Evolutionary conservation across 345 rosid genomes (phyloP), one percentile per base, ranked within the genome.

Genomic region (Moringa oleifera): DNA sequence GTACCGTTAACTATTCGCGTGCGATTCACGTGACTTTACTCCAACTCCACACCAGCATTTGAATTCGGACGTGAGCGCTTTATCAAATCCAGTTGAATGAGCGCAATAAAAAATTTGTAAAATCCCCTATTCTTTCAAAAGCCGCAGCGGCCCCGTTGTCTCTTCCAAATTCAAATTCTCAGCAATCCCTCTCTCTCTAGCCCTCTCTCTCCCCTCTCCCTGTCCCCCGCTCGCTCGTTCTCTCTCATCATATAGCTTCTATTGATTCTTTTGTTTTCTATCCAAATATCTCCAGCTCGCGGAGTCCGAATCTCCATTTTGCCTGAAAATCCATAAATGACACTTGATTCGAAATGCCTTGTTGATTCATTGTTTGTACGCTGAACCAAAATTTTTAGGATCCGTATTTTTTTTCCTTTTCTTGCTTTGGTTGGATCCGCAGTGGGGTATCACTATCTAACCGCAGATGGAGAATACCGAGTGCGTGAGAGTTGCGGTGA

Each of bases 401-500:
- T 60, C 33, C 65, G 51, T 13, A 18, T 61, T n/a, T 12, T 61
- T n/a, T 12, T 50, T 54, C 57, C 50, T 70, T 60, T 41, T 62
- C 31, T 68, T 51, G 16, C 5, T 21, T 45, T 18, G 20, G 5
- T 33, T 33, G 11, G 37, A 2, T 8, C 33, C 28, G 57, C 23
- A n/a, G 25, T 53, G 52, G 19, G 4, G 22, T 7, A 23, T 13
- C 11, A 18, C 21, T 20, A 15, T 20, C 28, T 46, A 63, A 46
- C n/a, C 9, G 62, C 65, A 23, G 45, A 87, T 87, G 94, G 94
- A 86, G 55, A 74, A 54, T 57, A 53, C 81, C 7, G 87, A 80
- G 73, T 85, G 86, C 61, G 99, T 94, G 23, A 78, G 82, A 57
- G 97, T 94, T 19, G 97, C 99, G 0, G 96, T 94, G 36, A 90